These are phyloP conservation scores for Gentiana straminea DNA, from an alignment of 257 asterid species.

Conservation along the genomic window DNA sequence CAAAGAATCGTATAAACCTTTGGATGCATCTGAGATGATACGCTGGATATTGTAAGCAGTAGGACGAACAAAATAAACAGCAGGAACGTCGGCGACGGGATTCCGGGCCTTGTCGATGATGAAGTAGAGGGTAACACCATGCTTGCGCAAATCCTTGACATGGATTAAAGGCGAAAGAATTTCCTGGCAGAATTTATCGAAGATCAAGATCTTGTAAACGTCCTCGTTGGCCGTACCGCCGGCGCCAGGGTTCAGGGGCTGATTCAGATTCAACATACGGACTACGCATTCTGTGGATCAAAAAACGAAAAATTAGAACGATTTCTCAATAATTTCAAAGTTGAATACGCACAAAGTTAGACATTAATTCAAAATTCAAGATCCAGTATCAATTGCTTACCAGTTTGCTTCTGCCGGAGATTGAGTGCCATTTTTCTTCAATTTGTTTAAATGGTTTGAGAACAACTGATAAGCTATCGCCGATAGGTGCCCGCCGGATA, in stretches of 20 bases:
- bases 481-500: too few species aligned
- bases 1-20: slow-evolving; percentile 67
- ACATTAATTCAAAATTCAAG: background rate
- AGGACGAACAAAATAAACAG: slow-evolving; percentile 82
- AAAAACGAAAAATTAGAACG: background rate
- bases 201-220: slow-evolving; percentile 95
- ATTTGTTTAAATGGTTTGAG: too few species aligned
- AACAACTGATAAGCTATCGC: too few species aligned
- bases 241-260: slow-evolving; percentile 43
- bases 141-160: slow-evolving; percentile 94
- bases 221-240: slow-evolving; percentile 82
- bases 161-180: slow-evolving; percentile 92
- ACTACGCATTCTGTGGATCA: slow-evolving; percentile 57
- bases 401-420: slow-evolving; percentile 86
- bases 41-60: slow-evolving; percentile 64
- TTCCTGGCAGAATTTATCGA: slow-evolving; percentile 85
- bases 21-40: slow-evolving; percentile 60
- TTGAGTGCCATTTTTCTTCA: slow-evolving; percentile 52
- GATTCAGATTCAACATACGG: slow-evolving; percentile 96
- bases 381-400: slow-evolving; percentile 20
- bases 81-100: slow-evolving; percentile 94
- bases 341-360: background rate
- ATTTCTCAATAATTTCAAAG: background rate
- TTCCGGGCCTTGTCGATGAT: slow-evolving; percentile 94
- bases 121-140: slow-evolving; percentile 91